phyloP scores from a whole-genome alignment of 345 rosid species.

The Gossypium rotundifolium region DNA sequence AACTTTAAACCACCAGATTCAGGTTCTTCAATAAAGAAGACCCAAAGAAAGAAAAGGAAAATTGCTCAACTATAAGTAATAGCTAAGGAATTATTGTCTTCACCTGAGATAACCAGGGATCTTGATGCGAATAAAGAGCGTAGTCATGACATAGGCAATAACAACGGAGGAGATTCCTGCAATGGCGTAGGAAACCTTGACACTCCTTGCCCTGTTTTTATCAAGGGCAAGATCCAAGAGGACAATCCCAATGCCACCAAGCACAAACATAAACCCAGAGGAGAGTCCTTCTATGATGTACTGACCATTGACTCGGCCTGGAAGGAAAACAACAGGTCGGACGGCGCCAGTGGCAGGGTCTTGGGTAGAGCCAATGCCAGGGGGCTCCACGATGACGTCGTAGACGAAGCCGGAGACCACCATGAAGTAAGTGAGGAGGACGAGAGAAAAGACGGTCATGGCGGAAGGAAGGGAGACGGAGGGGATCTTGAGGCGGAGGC shows the following conservation, averaged over 20 bases:
- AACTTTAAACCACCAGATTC: neutral
- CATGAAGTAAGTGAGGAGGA: slow-evolving; percentile 21
- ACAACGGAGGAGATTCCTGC: slow-evolving; percentile 70
- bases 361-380: slow-evolving; percentile 92
- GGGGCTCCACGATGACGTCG: slow-evolving; percentile 94
- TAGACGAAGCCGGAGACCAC: slow-evolving; percentile 89
- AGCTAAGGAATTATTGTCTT: neutral
- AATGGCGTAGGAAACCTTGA: slow-evolving; percentile 70
- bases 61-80: neutral
- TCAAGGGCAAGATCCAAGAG: slow-evolving; percentile 86
- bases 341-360: slow-evolving; percentile 81
- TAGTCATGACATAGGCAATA: slow-evolving; percentile 79
- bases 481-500: slow-evolving; percentile 89
- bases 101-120: slow-evolving; percentile 89
- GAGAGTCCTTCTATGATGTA: slow-evolving; percentile 97
- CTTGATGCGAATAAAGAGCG: slow-evolving; percentile 95
- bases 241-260: slow-evolving; percentile 83
- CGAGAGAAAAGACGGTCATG: slow-evolving; percentile 62
- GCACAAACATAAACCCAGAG: slow-evolving; percentile 90
- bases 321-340: slow-evolving; percentile 82
- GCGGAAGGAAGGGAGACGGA: slow-evolving; percentile 78
- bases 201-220: slow-evolving; percentile 73
- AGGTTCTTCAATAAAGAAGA: neutral
- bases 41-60: neutral
- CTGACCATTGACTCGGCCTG: slow-evolving; percentile 92